Percentiles rank a stretch among this genome's conserved stretches.
phyloP scores from a whole-genome alignment of 1,139 yeast species.

The Sugiyamaella neomexicana region DNA sequence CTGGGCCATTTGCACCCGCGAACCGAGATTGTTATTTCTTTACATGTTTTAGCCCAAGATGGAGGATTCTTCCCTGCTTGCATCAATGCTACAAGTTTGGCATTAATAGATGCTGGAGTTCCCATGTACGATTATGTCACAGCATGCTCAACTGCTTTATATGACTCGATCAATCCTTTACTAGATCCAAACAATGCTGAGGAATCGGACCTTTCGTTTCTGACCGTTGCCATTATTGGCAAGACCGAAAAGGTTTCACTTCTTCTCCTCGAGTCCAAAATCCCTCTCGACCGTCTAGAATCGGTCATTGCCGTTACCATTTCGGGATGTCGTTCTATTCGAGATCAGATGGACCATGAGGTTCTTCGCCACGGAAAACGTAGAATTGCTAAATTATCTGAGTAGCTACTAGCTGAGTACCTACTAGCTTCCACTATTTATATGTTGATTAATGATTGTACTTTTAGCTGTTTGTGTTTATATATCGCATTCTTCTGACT shows the following conservation, averaged over 20 bases:
- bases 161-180: slow-evolving; percentile 64
- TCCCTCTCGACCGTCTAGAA: slow-evolving; percentile 81
- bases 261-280: slow-evolving; percentile 68
- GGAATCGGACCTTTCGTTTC: slow-evolving; percentile 75
- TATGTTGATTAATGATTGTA: no score
- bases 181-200: slow-evolving; percentile 82
- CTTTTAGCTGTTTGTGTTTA: no score
- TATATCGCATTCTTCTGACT: no score
- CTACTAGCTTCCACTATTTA: no score
- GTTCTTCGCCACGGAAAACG: slow-evolving; percentile 69
- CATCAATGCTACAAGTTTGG: slow-evolving; percentile 85
- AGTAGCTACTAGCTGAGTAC: neutral
- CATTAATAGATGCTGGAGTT: slow-evolving; percentile 91
- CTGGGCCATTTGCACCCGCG: slow-evolving; percentile 77
- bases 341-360: slow-evolving; percentile 83
- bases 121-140: slow-evolving; percentile 91
- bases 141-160: slow-evolving; percentile 76
- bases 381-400: slow-evolving; percentile 40
- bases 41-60: slow-evolving; percentile 84
- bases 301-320: slow-evolving; percentile 78
- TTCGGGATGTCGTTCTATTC: slow-evolving; percentile 81
- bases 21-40: slow-evolving; percentile 68
- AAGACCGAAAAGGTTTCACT: slow-evolving; percentile 74
- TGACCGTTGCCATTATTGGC: slow-evolving; percentile 85
- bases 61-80: slow-evolving; percentile 84